These are phyloP conservation scores for Cantharellus anzutake DNA, from an alignment of 768 basidiomycete species.

Conservation along the genomic window DNA sequence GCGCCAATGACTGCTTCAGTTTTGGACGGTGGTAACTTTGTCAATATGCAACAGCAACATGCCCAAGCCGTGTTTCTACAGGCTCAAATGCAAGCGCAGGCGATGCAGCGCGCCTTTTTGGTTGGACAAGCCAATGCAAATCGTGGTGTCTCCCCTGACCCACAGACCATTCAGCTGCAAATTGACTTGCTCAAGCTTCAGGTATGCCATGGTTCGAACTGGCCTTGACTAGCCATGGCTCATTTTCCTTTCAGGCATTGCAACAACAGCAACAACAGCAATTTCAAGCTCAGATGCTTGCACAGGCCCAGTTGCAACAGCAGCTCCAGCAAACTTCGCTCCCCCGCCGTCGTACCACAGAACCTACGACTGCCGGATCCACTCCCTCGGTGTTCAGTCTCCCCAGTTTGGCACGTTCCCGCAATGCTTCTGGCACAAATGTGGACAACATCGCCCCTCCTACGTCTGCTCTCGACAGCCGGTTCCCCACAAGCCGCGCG, in stretches of 20 bases:
- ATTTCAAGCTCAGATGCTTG: constrained; percentile 9
- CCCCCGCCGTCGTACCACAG: constrained; percentile 34
- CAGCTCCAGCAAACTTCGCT: constrained; percentile 20
- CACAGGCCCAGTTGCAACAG: constrained; percentile 6
- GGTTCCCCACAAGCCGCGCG: constrained; percentile 22
- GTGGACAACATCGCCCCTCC: constrained; percentile 17
- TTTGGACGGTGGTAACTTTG: constrained; percentile 34
- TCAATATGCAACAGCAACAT: constrained; percentile 36
- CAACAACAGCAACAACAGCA: constrained; percentile 36
- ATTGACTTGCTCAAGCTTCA: constrained; percentile 66
- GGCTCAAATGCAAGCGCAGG: constrained; percentile 25
- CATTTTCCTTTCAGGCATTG: constrained; percentile 19
- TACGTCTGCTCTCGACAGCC: constrained; percentile 56
- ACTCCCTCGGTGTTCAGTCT: constrained; percentile 43
- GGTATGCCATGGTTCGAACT: constrained; percentile 23
- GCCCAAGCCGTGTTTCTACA: constrained; percentile 31
- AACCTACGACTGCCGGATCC: constrained; percentile 62
- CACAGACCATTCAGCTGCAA: constrained; percentile 63
- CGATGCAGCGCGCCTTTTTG: constrained; percentile 16
- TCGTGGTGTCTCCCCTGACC: constrained; percentile 14
- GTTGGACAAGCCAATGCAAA: not conserved
- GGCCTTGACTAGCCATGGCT: constrained; percentile 16
- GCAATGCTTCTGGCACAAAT: no score
- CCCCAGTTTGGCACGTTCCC: no score
- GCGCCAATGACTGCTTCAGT: constrained; percentile 45